Percentiles rank a stretch among this genome's conserved stretches.
These are phyloP conservation scores for Henningerozyma blattae DNA, from an alignment of 805 yeast genomes.

Conservation along the genomic window DNA sequence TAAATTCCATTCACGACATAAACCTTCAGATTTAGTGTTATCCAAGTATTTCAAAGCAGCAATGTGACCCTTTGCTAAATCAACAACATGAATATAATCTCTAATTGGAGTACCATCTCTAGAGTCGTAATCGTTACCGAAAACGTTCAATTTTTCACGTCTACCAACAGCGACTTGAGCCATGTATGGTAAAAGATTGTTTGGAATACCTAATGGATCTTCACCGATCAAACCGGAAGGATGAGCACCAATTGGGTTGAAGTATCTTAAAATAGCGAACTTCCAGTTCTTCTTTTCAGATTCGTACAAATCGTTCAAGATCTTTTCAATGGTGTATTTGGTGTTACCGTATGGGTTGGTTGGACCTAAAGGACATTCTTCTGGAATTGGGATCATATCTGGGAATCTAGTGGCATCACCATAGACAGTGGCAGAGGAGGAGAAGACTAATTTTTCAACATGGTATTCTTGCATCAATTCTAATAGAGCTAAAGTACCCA, in stretches of 20 bases:
- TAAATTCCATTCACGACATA: slow-evolving; percentile 68
- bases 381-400: slow-evolving; percentile 70
- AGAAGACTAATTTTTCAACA: slow-evolving; percentile 52
- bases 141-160: slow-evolving; percentile 51
- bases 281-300: slow-evolving; percentile 33
- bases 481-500: slow-evolving; percentile 50
- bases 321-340: slow-evolving; percentile 52
- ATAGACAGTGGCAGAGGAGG: slow-evolving; percentile 74
- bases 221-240: slow-evolving; percentile 74
- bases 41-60: slow-evolving; percentile 52
- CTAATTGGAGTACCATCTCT: slow-evolving; percentile 75
- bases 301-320: slow-evolving; percentile 40
- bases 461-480: slow-evolving; percentile 34
- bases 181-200: slow-evolving; percentile 61
- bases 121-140: slow-evolving; percentile 59
- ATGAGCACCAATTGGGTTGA: slow-evolving; percentile 81
- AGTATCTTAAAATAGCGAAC: slow-evolving; percentile 59
- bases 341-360: slow-evolving; percentile 72
- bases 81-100: slow-evolving; percentile 74
- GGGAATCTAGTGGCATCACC: slow-evolving; percentile 69
- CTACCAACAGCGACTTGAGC: slow-evolving; percentile 72
- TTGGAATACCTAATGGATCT: slow-evolving; percentile 69
- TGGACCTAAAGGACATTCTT: slow-evolving; percentile 62
- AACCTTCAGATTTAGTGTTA: slow-evolving; percentile 28
- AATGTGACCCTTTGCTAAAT: slow-evolving; percentile 66